Percentiles rank a stretch among this genome's conserved stretches.
Evolutionary conservation across 345 rosid genomes (phyloP).

Genomic region (Crucihimalaya himalaica): DNA sequence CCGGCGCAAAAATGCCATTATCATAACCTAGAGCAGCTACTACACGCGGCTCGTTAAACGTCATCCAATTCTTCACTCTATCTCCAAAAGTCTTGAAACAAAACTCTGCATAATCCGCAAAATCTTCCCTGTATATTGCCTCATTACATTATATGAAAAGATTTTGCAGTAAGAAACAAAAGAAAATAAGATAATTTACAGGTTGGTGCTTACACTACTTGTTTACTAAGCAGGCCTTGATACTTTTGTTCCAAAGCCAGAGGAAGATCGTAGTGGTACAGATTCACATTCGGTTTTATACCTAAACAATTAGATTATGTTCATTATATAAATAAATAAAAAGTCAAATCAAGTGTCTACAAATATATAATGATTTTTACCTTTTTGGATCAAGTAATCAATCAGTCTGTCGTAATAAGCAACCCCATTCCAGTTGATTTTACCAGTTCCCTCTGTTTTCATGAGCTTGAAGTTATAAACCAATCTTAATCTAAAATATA

Average conservation of each 20-base stretch:
- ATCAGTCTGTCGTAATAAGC: conserved; percentile 87
- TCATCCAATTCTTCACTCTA: conserved; percentile 97
- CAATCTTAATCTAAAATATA: conserved; percentile 3
- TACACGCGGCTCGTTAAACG: conserved; percentile 91
- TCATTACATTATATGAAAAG: background rate
- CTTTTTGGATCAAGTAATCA: conserved; percentile 67
- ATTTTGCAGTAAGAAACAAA: conserved; percentile 7
- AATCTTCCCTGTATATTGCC: conserved; percentile 63
- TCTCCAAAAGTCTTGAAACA: conserved; percentile 93
- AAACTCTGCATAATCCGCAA: conserved; percentile 84
- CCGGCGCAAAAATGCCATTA: conserved; percentile 81
- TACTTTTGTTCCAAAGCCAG: conserved; percentile 78
- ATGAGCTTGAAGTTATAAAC: background rate
- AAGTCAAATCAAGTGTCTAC: background rate
- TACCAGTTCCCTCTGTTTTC: conserved; percentile 76
- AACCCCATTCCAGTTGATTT: conserved; percentile 89
- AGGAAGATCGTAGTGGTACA: conserved; percentile 94
- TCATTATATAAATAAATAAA: background rate
- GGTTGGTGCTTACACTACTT: conserved; percentile 66
- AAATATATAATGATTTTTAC: conserved; percentile 32
- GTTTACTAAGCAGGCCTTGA: conserved; percentile 58
- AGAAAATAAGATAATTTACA: background rate
- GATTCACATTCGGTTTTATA: conserved; percentile 85
- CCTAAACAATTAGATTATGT: conserved; percentile 46
- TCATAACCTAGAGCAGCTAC: conserved; percentile 92